Conservation (phyloP, 2,329 filamentous ascomycete species). For the Penicillium sp. region DNA sequence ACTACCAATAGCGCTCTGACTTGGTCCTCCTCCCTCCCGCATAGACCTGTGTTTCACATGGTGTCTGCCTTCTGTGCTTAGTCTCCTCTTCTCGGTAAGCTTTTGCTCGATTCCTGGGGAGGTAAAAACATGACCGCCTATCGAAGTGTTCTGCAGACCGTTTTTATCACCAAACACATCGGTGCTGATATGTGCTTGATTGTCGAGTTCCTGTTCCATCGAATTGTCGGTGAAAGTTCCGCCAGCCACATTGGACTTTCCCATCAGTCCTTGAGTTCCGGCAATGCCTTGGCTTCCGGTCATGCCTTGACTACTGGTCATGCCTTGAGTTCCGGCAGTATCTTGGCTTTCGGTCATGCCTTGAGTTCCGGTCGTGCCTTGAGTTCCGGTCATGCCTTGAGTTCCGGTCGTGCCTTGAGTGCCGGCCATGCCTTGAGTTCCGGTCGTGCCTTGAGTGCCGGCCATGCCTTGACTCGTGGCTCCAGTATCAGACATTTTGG, state of each 20-base stretch:
- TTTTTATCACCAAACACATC: conserved; percentile 13
- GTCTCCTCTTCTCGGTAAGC: not conserved
- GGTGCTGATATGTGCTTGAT: conserved; percentile 9
- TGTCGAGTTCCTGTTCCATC: conserved; percentile 14
- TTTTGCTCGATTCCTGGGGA: not conserved
- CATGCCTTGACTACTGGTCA: no score
- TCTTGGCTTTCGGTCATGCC: no score
- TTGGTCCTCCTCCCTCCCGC: conserved; percentile 1
- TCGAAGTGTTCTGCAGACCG: not conserved
- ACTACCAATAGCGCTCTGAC: not conserved
- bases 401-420: no score
- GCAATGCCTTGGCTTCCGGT: no score
- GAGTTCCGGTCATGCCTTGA: no score
- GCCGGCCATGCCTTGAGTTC: no score
- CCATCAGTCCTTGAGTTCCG: not conserved
- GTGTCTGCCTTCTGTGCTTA: not conserved
- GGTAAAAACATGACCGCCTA: not conserved
- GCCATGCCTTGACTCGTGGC: not conserved
- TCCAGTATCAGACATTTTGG: not conserved
- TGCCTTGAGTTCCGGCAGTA: no score
- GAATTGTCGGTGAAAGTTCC: not conserved
- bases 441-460: not conserved
- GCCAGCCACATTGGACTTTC: not conserved
- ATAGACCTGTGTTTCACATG: not conserved
- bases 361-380: no score